Base-by-base conservation (phyloP, 73 alveolate species). In the Paramecium caudatum region DNA sequence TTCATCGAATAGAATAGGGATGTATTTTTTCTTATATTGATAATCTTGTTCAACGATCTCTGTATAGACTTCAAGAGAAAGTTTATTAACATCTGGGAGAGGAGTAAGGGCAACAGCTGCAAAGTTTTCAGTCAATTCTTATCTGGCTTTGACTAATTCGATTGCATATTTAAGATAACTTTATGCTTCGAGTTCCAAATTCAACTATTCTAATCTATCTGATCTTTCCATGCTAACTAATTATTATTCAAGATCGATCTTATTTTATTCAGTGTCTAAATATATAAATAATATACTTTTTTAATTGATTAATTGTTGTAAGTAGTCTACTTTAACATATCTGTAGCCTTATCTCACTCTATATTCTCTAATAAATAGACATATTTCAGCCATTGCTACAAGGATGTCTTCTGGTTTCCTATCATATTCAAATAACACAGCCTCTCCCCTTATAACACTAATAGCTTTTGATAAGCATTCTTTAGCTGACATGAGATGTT, bases 401-500 rank as follows among this genome's bases (percentile, higher is more conserved):
- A 83, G 37, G 4, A 83, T 83, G 12, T 83, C 92, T 83, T 61
- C 92, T 32, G 78, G 55, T 49, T 55, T 21, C 37, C 92, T 48
- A 27, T 83, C 61, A 33, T 16, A 83, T 83, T 83, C 92, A 36
- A 83, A 83, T 37, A 83, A 83, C 19, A 83, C 49, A 61, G 85
- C 80, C 37, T 83, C 92, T 83, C 92, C 92, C 46, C 92, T 83
- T 15, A 83, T 36, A 4, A 83, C 82, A 30, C 69, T 47, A 8
- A 83, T 45, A 16, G 92, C 92, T 23, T 65, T 55, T 7, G 36
- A 47, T 23, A 83, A 70, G 19, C 85, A 46, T 36, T 70, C 85
- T 21, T 83, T 65, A 15, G 92, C 80, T 83, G 49, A 41, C 55
- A 47, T 49, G 16, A 83, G 33, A 30, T 33, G 36, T 25, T 70